Evolutionary conservation across 345 rosid genomes (phyloP).

Genomic region (Populus euphratica): DNA sequence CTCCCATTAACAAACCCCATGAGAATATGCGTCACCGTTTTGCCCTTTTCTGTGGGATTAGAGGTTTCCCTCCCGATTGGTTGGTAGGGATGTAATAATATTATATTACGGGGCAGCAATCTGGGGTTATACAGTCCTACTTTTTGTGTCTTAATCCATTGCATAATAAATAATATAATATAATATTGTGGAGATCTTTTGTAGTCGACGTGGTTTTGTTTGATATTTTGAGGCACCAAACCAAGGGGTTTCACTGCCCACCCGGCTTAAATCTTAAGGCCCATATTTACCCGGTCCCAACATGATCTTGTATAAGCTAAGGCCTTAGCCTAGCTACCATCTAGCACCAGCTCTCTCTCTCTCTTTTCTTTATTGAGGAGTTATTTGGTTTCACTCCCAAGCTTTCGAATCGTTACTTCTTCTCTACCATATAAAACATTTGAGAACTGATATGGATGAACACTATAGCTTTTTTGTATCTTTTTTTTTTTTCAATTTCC

Average conservation of each 20-base stretch:
- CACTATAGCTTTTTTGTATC: too few species aligned
- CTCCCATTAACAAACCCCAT: neutral
- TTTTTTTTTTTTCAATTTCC: too few species aligned
- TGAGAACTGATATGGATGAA: too few species aligned
- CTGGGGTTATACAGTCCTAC: neutral
- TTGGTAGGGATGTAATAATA: neutral
- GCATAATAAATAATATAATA: neutral
- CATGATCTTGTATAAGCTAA: too few species aligned
- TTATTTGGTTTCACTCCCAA: too few species aligned
- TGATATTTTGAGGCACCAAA: neutral
- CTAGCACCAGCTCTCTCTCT: too few species aligned
- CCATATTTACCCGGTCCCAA: conserved; percentile 17
- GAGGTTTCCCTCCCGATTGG: neutral
- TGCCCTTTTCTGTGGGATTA: neutral
- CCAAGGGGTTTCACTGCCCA: neutral
- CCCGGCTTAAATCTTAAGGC: conserved; percentile 5
- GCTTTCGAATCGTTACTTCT: too few species aligned
- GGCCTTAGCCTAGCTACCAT: too few species aligned
- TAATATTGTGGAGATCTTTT: neutral
- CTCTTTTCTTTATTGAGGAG: too few species aligned
- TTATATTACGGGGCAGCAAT: neutral
- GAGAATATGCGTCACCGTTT: neutral
- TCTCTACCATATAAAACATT: too few species aligned
- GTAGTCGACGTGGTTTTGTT: neutral
- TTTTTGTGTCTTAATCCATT: neutral